Evolutionary conservation across 176 grass and related monocot genomes (phyloP).

Genomic region (Oryza meyeriana): DNA sequence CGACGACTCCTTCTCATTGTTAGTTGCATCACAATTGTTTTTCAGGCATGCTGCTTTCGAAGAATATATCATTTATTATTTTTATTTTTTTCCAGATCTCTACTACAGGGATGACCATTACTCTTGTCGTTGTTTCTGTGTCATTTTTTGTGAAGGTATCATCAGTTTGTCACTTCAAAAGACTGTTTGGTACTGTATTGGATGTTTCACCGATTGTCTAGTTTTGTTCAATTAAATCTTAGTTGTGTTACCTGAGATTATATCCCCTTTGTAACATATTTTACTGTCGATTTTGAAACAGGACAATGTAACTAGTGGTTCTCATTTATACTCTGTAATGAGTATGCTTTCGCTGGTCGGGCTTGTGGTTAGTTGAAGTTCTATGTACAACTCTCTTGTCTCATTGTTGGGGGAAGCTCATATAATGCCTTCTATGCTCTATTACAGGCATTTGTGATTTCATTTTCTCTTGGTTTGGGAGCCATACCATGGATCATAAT

Average conservation of each 20-base stretch:
- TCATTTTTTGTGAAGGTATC: conserved; percentile 93
- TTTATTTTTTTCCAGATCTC: conserved; percentile 62
- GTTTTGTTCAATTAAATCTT: background rate
- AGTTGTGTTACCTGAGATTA: background rate
- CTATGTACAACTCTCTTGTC: background rate
- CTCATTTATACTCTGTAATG: conserved; percentile 67
- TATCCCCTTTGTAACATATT: conserved; percentile 19
- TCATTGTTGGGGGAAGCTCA: background rate
- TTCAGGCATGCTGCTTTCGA: background rate
- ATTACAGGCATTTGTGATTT: conserved; percentile 80
- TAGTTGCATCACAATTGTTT: conserved; percentile 40
- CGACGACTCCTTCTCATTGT: conserved; percentile 97
- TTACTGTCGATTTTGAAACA: conserved; percentile 39
- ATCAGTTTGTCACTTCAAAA: conserved; percentile 10
- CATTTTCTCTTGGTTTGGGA: conserved; percentile 93
- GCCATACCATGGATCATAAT: conserved; percentile 99
- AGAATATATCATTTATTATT: background rate
- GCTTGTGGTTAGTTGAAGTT: conserved; percentile 81
- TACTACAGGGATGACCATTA: conserved; percentile 62
- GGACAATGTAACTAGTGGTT: conserved; percentile 56
- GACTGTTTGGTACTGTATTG: background rate
- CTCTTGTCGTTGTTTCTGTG: conserved; percentile 73
- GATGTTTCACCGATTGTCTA: background rate
- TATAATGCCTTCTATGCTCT: conserved; percentile 15
- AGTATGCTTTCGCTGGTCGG: conserved; percentile 83